Base-by-base conservation (phyloP, 352 stramenopile genomes). In the Phytophthora sp. region DNA sequence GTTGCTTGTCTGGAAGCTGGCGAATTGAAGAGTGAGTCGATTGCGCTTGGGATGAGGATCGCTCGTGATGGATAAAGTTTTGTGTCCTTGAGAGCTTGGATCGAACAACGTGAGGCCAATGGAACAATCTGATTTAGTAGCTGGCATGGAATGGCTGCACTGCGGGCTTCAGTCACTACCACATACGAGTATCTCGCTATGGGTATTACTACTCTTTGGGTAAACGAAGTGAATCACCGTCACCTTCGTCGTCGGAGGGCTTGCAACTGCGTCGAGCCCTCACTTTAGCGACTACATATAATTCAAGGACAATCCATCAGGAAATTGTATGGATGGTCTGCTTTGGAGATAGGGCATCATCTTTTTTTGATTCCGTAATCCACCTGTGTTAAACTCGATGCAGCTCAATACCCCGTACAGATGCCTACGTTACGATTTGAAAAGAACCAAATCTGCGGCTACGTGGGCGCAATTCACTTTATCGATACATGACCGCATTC, bases 21-120 rank as follows among this genome's bases (percentile, higher is more conserved):
- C 26, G 20, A 58, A 66, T 71, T 62, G 63, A 26, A 23, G 50
- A 71, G 39, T 71, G 63, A 54, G 30, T 18, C 16, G 30, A 8
- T 52, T 12, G 39, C 7, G 38, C 6, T 5, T 4, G n/a, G 16
- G 12, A 20, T 23, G 31, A 26, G 20, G 29, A 46, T 36, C 39
- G 39, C 39, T 45, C 15, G 11, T 9, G 42, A 39, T 30, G 24
- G 8, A 31, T 52, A n/a, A 29, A n/a, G 31, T 23, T 33, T n/a
- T n/a, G n/a, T n/a, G n/a, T n/a, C n/a, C n/a, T n/a, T 23, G 21
- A 38, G 24, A 24, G 7, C 9, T 38, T 50, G 20, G 20, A 23
- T 66, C 18, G 47, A 57, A 59, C 63, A 61, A 8, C 42, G 45
- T 16, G 18, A 53, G 46, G n/a, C 18, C 38, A 44, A 38, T 30